These are phyloP conservation scores for Salix viminalis DNA, from an alignment of 345 rosid genomes.

Conservation along the genomic window DNA sequence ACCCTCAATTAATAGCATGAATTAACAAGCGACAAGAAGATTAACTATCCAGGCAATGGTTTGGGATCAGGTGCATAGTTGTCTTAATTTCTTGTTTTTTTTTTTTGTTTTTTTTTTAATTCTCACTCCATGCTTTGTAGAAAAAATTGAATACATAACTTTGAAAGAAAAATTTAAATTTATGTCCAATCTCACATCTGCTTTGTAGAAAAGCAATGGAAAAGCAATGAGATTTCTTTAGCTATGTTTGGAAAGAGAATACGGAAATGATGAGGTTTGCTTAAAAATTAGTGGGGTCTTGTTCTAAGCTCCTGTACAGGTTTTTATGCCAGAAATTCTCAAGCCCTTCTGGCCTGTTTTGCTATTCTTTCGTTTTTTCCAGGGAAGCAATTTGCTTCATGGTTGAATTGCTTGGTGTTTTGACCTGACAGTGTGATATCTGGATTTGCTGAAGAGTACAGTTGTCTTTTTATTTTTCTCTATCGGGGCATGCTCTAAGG, in stretches of 20 bases:
- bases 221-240: background rate
- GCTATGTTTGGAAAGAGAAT: background rate
- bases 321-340: background rate
- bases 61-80: constrained; percentile 1
- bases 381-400: background rate
- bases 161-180: background rate
- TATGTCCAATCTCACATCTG: background rate
- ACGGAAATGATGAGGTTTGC: background rate
- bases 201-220: background rate
- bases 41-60: background rate
- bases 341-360: background rate
- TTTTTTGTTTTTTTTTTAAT: background rate
- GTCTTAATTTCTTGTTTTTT: background rate
- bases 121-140: background rate
- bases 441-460: constrained; percentile 3
- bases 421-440: background rate
- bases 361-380: background rate
- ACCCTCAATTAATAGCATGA: background rate
- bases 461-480: background rate
- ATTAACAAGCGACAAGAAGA: background rate
- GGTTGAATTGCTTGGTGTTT: background rate
- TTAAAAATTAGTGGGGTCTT: background rate
- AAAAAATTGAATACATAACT: background rate
- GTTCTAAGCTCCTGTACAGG: background rate
- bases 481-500: background rate